A percentile compares a stretch with the other conserved stretches of the same genome.
Conservation (phyloP, 2,329 filamentous ascomycete genomes). For the Aspergillus pseudonomiae region DNA sequence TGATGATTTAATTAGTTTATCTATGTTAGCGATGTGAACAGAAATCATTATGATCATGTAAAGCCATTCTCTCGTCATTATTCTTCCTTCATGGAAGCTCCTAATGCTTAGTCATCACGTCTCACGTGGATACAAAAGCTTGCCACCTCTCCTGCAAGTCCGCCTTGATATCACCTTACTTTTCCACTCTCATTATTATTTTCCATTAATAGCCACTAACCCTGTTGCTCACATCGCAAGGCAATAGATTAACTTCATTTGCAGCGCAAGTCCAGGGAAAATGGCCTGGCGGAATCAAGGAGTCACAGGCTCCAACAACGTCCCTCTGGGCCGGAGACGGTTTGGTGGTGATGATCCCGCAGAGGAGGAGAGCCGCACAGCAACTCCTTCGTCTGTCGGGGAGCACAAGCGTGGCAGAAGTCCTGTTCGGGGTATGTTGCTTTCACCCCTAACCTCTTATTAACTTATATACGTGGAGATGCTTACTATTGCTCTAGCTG, state of each 20-base stretch:
- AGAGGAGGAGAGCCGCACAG: slow-evolving; percentile 49
- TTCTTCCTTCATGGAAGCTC: neutral
- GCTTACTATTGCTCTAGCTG: slow-evolving; percentile 33
- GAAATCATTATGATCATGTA: neutral
- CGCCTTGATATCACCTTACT: neutral
- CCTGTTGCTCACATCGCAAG: neutral
- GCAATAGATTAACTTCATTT: slow-evolving; percentile 13
- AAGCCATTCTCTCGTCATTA: neutral
- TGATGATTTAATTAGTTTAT: neutral
- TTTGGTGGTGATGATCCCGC: slow-evolving; percentile 69
- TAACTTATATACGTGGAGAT: slow-evolving; percentile 13
- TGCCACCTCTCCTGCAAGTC: slow-evolving; percentile 4
- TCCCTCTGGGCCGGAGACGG: slow-evolving; percentile 83
- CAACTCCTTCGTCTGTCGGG: slow-evolving; percentile 49
- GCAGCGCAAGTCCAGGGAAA: slow-evolving; percentile 6
- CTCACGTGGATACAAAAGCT: slow-evolving; percentile 11
- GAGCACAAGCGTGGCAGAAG: slow-evolving; percentile 86
- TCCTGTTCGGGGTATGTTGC: slow-evolving; percentile 72
- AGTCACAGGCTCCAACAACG: slow-evolving; percentile 97
- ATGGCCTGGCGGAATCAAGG: slow-evolving; percentile 73
- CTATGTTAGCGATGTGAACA: neutral
- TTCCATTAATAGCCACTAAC: slow-evolving; percentile 1
- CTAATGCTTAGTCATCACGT: neutral
- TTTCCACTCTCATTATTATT: neutral
- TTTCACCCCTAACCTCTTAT: neutral